Evolutionary conservation across 164 flowering plant genomes (phyloP).

Genomic region (Piper betle): DNA sequence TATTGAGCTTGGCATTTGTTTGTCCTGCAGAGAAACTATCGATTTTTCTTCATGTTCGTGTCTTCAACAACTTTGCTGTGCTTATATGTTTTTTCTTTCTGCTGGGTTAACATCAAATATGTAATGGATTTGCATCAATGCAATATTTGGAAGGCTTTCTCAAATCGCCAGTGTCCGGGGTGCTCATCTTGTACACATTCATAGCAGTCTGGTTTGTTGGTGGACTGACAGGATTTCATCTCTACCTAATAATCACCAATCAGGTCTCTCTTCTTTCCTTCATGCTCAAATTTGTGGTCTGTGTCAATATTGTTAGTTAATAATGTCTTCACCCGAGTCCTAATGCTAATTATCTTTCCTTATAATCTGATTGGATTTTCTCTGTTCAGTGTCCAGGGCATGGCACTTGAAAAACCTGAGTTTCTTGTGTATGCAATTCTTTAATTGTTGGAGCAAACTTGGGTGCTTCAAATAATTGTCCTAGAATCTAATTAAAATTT

Average conservation of each 20-base stretch:
- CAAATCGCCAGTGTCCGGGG: slow-evolving; percentile 40
- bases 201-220: slow-evolving; percentile 70
- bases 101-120: slow-evolving; percentile 43
- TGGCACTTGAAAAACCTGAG: too few species aligned
- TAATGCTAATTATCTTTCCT: too few species aligned
- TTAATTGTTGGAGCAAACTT: too few species aligned
- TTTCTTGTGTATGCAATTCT: too few species aligned
- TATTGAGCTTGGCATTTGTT: neutral
- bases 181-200: slow-evolving; percentile 56
- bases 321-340: too few species aligned
- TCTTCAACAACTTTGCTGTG: slow-evolving; percentile 55
- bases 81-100: slow-evolving; percentile 53
- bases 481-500: too few species aligned
- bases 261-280: slow-evolving; percentile 26
- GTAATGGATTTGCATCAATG: slow-evolving; percentile 23
- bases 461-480: too few species aligned
- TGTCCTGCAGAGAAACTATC: slow-evolving; percentile 53
- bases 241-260: slow-evolving; percentile 52
- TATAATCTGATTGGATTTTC: too few species aligned
- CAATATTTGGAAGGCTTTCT: slow-evolving; percentile 40
- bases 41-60: slow-evolving; percentile 71
- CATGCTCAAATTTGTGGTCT: neutral
- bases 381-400: too few species aligned
- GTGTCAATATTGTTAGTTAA: too few species aligned
- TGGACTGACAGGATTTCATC: slow-evolving; percentile 65